Percentiles rank a stretch among this genome's conserved stretches.
Evolutionary conservation across 371 early-diverging fungal species (phyloP).

Genomic region (Mucor mucedo): DNA sequence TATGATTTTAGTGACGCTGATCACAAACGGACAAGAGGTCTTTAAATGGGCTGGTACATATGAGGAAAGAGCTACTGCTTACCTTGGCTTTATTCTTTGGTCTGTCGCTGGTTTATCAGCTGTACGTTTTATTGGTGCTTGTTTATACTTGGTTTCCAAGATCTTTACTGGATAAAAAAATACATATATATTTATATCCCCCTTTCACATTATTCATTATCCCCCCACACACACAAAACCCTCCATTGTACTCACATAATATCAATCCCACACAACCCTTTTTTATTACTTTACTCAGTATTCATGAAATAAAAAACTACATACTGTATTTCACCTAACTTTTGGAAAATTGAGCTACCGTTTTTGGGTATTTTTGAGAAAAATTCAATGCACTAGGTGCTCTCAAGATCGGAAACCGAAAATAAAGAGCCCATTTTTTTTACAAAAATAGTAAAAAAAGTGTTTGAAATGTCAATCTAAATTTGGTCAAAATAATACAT

Average conservation of each 20-base stretch:
- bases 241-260: not conserved
- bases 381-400: no score
- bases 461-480: no score
- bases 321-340: not conserved
- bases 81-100: slow-evolving; percentile 89
- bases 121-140: slow-evolving; percentile 82
- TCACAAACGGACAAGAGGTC: slow-evolving; percentile 45
- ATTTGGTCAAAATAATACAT: no score
- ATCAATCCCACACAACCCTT: no score
- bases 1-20: slow-evolving; percentile 68
- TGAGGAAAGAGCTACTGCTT: slow-evolving; percentile 60
- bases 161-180: slow-evolving; percentile 46
- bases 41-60: slow-evolving; percentile 42
- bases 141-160: slow-evolving; percentile 71
- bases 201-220: not conserved
- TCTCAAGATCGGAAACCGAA: no score
- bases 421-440: no score
- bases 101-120: slow-evolving; percentile 82
- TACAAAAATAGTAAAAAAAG: no score
- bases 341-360: no score
- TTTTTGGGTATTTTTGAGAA: no score
- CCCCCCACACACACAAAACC: not conserved
- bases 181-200: not conserved
- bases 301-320: no score
- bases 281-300: no score